Base-by-base conservation (phyloP, 192 early-diverging fungal species). In the Oehlia diaphana region DNA sequence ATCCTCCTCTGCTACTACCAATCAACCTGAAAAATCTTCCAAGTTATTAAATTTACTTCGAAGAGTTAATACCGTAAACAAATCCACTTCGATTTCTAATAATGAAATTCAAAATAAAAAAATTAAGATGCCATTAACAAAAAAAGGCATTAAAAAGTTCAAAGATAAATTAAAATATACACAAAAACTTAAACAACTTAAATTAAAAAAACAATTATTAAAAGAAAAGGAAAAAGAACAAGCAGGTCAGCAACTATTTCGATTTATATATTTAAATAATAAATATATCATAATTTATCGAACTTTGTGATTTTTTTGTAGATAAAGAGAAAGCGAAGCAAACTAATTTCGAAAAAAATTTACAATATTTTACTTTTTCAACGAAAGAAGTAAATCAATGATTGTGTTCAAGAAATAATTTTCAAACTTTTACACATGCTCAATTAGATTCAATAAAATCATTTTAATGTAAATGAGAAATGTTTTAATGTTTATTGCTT, bases 351-450 rank as follows among this genome's bases (percentile, higher is more conserved):
- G 16, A 37, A 70, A 33, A 39, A 42, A 70, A 70, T 42, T n/a
- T 70, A 7, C 33, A 42, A 70, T 70, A 70, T 70, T 70, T 70
- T n/a, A 70, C 33, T 4, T 47, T 70, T 44, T 44, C 64, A 14
- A 9, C 28, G 28, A 14, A 66, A 31, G 10, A 44, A 39, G 44
- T n/a, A 44, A 70, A 69, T 37, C 13, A 68, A 8, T 42, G 7
- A 42, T 31, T 8, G 39, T 42, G 39, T 7, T 42, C 39, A 8
- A 42, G 39, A 42, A 42, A 8, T 8, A 42, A 8, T 42, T 42
- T 42, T 42, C 39, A 42, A 0, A 6, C 6, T 8, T 42, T 42
- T 37, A 37, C 31, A 1, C 31, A 31, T 37, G 35, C 0, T 42
- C 0, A 6, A 42, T 42, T 42, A 42, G 6, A 42, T 42, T 42